Conservation (phyloP, 176 grass and related monocot genomes). For the Cenchrus purpureus region DNA sequence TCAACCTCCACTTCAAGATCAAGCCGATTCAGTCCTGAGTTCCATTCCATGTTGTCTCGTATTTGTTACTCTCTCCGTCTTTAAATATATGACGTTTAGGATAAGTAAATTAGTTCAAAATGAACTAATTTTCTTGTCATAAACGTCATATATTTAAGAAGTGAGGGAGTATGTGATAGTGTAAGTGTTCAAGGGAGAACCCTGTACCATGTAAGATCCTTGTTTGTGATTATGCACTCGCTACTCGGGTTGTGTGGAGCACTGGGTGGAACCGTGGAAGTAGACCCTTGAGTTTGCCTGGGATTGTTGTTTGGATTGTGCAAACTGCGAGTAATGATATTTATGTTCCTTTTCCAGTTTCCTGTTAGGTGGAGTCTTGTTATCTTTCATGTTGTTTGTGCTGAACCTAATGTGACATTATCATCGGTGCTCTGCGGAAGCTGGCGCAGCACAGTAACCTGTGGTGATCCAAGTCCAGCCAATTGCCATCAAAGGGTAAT, state of each 20-base stretch:
- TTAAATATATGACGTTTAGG: too few relatives aligned
- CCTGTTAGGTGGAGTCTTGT: neutral
- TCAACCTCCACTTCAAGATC: slow-evolving; percentile 92
- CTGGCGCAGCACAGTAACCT: neutral
- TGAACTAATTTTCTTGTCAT: too few relatives aligned
- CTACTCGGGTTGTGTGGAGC: neutral
- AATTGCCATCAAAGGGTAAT: neutral
- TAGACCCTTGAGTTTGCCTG: neutral
- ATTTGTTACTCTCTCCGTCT: too few relatives aligned
- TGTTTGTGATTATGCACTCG: slow-evolving; percentile 4
- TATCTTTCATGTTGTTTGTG: neutral
- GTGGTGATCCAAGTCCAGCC: neutral
- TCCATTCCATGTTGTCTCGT: too few relatives aligned
- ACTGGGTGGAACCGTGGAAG: neutral
- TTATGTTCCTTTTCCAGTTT: slow-evolving; percentile 4
- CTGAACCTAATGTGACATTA: neutral
- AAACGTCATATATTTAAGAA: too few relatives aligned
- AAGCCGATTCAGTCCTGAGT: slow-evolving; percentile 82
- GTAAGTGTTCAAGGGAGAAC: slow-evolving; percentile 1
- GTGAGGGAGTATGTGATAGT: too few relatives aligned
- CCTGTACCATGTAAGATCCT: slow-evolving; percentile 21
- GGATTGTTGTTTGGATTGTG: slow-evolving; percentile 32
- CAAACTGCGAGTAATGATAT: slow-evolving; percentile 32
- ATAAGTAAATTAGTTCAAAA: too few relatives aligned
- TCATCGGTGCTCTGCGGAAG: neutral